Conservation (phyloP, 768 basidiomycete species). For the Rhodotorula kratochvilovae region DNA sequence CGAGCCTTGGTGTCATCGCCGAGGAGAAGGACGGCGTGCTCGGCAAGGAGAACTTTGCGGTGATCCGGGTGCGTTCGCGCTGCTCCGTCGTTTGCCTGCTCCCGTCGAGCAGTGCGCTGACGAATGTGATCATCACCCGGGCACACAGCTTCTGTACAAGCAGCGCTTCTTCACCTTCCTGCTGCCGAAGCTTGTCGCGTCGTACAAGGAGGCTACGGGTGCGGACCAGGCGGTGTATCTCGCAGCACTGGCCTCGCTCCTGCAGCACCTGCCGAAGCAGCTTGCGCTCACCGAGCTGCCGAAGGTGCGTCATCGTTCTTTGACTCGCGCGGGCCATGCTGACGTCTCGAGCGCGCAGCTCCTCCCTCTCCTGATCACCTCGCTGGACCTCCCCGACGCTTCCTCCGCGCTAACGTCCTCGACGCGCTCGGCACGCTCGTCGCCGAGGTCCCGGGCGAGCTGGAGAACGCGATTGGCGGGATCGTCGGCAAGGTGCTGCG, state of each 20-base stretch:
- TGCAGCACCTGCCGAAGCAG: slow-evolving; percentile 71
- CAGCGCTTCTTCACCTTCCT: slow-evolving; percentile 61
- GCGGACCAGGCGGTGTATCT: slow-evolving; percentile 58
- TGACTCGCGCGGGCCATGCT: not conserved
- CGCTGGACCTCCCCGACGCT: slow-evolving; percentile 70
- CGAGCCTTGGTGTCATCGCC: slow-evolving; percentile 63
- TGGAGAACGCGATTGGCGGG: slow-evolving; percentile 67
- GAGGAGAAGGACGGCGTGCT: slow-evolving; percentile 61
- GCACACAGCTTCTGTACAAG: slow-evolving; percentile 48
- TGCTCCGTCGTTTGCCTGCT: not conserved
- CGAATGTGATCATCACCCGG: not conserved
- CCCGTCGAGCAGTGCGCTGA: not conserved
- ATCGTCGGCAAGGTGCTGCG: slow-evolving; percentile 69
- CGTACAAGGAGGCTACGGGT: slow-evolving; percentile 53
- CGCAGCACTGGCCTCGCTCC: slow-evolving; percentile 73
- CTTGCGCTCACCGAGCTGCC: slow-evolving; percentile 68
- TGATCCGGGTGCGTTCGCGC: slow-evolving; percentile 61
- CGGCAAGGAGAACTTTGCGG: slow-evolving; percentile 71
- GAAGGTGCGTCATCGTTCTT: slow-evolving; percentile 43
- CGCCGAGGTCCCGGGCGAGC: slow-evolving; percentile 51
- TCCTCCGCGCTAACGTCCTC: slow-evolving; percentile 73
- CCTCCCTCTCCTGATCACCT: slow-evolving; percentile 78
- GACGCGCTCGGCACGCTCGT: slow-evolving; percentile 70
- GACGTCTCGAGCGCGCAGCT: slow-evolving; percentile 56
- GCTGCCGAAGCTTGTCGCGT: slow-evolving; percentile 68